A percentile compares a stretch with the other conserved stretches of the same genome.
Conservation (phyloP, 371 early-diverging fungal genomes). For the Quaeritorhiza haematococci region DNA sequence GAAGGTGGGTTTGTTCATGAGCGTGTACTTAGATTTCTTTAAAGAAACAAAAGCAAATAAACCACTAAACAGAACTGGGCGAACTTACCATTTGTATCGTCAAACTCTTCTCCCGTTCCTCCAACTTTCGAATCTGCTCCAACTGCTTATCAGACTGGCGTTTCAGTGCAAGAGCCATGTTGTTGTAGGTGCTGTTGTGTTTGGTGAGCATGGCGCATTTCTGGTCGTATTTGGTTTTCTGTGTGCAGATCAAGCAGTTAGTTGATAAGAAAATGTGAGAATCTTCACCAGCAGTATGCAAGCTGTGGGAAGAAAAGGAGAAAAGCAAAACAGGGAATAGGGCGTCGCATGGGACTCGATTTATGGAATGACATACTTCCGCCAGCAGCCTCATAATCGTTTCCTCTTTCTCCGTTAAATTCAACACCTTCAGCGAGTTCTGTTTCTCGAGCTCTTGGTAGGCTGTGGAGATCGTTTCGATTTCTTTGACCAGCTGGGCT, state of each 20-base stretch:
- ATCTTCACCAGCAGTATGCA: too few relatives aligned
- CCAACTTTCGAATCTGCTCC: constrained; percentile 69
- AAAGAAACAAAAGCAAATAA: background rate
- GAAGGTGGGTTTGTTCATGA: background rate
- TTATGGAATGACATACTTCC: constrained; percentile 48
- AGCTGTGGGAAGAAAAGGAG: too few relatives aligned
- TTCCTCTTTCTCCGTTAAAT: constrained; percentile 71
- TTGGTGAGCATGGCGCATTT: constrained; percentile 64
- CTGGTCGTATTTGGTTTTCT: constrained; percentile 67
- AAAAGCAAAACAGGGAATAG: background rate
- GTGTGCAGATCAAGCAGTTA: background rate
- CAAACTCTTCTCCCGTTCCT: constrained; percentile 68
- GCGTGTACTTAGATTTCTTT: background rate
- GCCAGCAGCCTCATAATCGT: constrained; percentile 64
- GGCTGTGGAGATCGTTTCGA: constrained; percentile 71
- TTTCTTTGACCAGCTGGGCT: constrained; percentile 61
- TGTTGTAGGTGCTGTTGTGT: constrained; percentile 60
- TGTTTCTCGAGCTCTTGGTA: constrained; percentile 77
- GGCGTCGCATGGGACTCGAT: too few relatives aligned
- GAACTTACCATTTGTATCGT: constrained; percentile 55
- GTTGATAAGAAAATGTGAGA: background rate
- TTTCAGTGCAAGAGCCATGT: constrained; percentile 61
- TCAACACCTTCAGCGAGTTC: constrained; percentile 67
- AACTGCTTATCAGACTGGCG: constrained; percentile 76
- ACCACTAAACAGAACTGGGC: background rate